These are phyloP conservation scores for Pseudoscleropodium purum DNA, from an alignment of 225 moss, liverwort and hornwort species.

Conservation along the genomic window DNA sequence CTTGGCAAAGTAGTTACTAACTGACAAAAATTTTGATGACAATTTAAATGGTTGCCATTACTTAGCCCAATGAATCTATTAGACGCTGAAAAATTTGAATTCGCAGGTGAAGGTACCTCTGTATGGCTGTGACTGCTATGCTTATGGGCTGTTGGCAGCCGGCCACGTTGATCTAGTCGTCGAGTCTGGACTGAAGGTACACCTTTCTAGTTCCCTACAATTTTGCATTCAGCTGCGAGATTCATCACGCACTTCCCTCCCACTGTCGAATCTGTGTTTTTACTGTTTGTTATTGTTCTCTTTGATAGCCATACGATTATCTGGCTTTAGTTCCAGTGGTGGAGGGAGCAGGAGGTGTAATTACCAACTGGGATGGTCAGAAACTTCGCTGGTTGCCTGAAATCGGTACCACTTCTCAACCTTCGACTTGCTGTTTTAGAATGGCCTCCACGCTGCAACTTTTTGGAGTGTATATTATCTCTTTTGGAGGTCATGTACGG, in stretches of 20 bases:
- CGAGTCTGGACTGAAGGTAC: conserved; percentile 89
- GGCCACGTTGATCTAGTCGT: conserved; percentile 80
- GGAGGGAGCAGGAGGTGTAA: conserved; percentile 84
- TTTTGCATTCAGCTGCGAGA: not conserved
- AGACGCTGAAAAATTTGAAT: not conserved
- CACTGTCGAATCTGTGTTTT: not conserved
- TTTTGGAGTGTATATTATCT: not conserved
- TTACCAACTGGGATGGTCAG: conserved; percentile 78
- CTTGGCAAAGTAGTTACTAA: no score
- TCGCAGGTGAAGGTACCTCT: conserved; percentile 62
- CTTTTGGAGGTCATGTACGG: not conserved
- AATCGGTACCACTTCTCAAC: conserved; percentile 25
- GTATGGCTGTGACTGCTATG: conserved; percentile 96
- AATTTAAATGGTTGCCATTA: not conserved
- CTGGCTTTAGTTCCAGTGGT: conserved; percentile 82
- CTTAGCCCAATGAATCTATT: not conserved
- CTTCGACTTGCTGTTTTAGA: not conserved
- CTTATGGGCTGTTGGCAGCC: conserved; percentile 86
- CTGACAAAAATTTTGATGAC: not conserved
- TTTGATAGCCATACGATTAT: conserved; percentile 79
- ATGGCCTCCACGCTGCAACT: not conserved
- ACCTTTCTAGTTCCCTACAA: not conserved
- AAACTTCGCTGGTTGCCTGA: conserved; percentile 77
- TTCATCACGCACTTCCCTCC: not conserved
- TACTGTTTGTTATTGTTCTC: not conserved